These are phyloP conservation scores for Salvia miltiorrhiza DNA, from an alignment of 257 asterid species.

Conservation along the genomic window DNA sequence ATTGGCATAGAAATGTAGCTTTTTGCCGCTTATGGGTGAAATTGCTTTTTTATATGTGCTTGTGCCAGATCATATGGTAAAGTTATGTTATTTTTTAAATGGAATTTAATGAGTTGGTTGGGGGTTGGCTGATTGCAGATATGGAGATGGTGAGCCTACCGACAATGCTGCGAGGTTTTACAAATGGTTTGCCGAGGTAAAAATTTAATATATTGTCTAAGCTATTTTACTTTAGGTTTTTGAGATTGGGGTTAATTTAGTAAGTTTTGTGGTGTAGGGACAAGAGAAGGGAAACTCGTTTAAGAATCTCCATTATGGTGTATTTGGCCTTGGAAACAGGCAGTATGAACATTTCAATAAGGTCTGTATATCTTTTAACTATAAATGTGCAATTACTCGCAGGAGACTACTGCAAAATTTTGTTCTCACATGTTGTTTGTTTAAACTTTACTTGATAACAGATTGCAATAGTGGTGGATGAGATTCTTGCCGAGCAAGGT, in stretches of 20 bases:
- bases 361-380: slow-evolving; percentile 35
- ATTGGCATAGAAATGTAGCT: not conserved
- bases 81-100: not conserved
- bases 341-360: slow-evolving; percentile 99
- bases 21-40: slow-evolving; percentile 6
- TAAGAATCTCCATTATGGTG: slow-evolving; percentile 78
- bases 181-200: slow-evolving; percentile 96
- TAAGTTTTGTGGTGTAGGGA: slow-evolving; percentile 46
- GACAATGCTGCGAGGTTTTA: slow-evolving; percentile 97
- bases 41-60: slow-evolving; percentile 1
- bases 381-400: not conserved
- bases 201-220: not conserved
- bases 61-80: slow-evolving; percentile 19
- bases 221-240: slow-evolving; percentile 12
- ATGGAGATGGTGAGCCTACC: slow-evolving; percentile 99
- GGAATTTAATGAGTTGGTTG: slow-evolving; percentile 40
- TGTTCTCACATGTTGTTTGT: slow-evolving; percentile 10
- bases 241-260: slow-evolving; percentile 20
- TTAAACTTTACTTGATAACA: slow-evolving; percentile 35
- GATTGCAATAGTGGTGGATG: slow-evolving; percentile 89
- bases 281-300: slow-evolving; percentile 74
- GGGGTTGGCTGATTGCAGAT: slow-evolving; percentile 60
- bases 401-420: not conserved
- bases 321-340: slow-evolving; percentile 98
- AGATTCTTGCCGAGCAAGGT: slow-evolving; percentile 73